phyloP scores from a whole-genome alignment of 108 stramenopile species.

The Stephanodiscus triporus region DNA sequence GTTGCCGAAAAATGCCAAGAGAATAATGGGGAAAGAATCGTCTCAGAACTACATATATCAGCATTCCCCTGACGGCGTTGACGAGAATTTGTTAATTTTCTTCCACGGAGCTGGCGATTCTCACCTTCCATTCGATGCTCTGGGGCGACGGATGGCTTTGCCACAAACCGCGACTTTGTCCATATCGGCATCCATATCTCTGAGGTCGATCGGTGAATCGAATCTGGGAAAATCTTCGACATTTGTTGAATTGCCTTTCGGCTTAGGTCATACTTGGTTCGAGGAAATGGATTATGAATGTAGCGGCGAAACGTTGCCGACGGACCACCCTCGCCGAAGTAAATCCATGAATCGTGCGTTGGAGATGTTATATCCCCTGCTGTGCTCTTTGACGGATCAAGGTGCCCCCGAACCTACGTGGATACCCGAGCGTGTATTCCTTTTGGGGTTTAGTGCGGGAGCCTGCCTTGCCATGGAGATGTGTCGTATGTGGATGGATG shows the following conservation, averaged over 20 bases:
- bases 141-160: constrained; percentile 45
- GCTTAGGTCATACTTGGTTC: constrained; percentile 53
- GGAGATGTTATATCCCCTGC: constrained; percentile 19
- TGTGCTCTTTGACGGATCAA: constrained; percentile 38
- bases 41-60: constrained; percentile 19
- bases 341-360: constrained; percentile 24
- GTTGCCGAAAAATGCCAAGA: constrained; percentile 9
- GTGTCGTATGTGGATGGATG: constrained; percentile 23
- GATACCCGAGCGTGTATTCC: constrained; percentile 54
- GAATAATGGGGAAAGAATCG: neutral
- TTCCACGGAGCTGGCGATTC: constrained; percentile 58
- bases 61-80: constrained; percentile 37
- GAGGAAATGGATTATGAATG: constrained; percentile 57
- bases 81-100: constrained; percentile 49
- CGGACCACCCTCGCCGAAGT: constrained; percentile 26
- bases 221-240: neutral
- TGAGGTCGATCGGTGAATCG: neutral
- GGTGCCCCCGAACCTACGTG: constrained; percentile 8
- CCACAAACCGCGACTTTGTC: constrained; percentile 50
- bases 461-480: constrained; percentile 52
- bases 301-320: constrained; percentile 31
- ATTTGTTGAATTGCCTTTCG: constrained; percentile 45
- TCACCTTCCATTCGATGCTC: constrained; percentile 38
- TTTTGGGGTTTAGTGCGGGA: constrained; percentile 56
- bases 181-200: constrained; percentile 19